Evolutionary conservation across 495 filamentous ascomycete species (phyloP).

Genomic region (Podospora conica): DNA sequence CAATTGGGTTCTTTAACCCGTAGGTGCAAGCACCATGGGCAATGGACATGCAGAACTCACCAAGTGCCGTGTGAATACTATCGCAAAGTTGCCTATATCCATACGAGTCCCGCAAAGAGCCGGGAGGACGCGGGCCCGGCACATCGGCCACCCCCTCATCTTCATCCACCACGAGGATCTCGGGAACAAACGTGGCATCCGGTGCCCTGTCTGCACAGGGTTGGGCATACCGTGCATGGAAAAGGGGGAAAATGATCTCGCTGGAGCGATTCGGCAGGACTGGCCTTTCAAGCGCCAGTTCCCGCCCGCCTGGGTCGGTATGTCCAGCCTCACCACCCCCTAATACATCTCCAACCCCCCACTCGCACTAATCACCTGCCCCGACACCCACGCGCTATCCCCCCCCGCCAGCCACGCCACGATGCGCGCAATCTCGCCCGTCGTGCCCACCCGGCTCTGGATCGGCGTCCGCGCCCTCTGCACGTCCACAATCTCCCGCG

Average conservation of each 20-base stretch:
- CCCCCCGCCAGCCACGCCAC: conserved; percentile 47
- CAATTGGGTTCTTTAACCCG: neutral
- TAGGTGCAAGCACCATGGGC: no score
- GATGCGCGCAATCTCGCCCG: conserved; percentile 54
- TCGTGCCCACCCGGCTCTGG: conserved; percentile 49
- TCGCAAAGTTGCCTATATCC: neutral
- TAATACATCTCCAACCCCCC: conserved; percentile 38
- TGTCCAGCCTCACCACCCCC: no score
- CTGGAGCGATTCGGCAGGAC: no score
- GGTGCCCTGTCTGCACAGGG: neutral
- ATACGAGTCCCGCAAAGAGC: neutral
- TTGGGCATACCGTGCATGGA: neutral
- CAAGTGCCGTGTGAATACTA: neutral
- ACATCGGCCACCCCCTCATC: neutral
- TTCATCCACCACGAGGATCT: neutral
- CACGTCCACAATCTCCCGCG: conserved; percentile 47
- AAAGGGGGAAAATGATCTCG: neutral
- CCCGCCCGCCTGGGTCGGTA: no score
- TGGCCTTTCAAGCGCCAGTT: no score
- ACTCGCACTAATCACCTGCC: conserved; percentile 54
- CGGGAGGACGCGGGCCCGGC: neutral
- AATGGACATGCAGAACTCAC: neutral
- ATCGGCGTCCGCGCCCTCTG: conserved; percentile 45
- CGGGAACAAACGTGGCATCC: neutral
- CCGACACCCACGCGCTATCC: conserved; percentile 53